Conservation (phyloP, 768 basidiomycete species). For the Strobilomyces dryophilus region DNA sequence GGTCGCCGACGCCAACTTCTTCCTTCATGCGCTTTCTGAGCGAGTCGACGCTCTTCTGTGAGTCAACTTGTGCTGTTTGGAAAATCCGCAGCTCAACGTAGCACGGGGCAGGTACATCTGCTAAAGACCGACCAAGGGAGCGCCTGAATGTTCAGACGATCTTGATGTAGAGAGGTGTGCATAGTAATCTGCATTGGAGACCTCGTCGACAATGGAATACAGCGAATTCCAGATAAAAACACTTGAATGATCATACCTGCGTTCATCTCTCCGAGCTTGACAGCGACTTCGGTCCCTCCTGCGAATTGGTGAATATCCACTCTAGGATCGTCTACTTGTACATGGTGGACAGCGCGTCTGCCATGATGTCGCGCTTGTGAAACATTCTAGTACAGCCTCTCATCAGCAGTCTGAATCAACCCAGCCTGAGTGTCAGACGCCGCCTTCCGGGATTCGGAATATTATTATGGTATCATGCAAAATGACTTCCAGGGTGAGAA, state of each 20-base stretch:
- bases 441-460: slow-evolving; percentile 83
- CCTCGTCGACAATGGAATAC: not conserved
- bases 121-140: slow-evolving; percentile 88
- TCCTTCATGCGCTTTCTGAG: slow-evolving; percentile 58
- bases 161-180: slow-evolving; percentile 81
- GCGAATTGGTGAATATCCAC: slow-evolving; percentile 45
- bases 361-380: slow-evolving; percentile 65
- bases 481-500: slow-evolving; percentile 58
- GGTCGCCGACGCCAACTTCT: slow-evolving; percentile 58
- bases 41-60: slow-evolving; percentile 38
- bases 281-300: slow-evolving; percentile 47
- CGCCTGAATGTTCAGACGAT: slow-evolving; percentile 58
- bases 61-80: slow-evolving; percentile 36
- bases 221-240: not conserved
- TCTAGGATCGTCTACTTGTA: slow-evolving; percentile 39
- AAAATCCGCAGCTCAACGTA: slow-evolving; percentile 69
- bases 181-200: slow-evolving; percentile 57
- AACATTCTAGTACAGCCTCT: slow-evolving; percentile 53
- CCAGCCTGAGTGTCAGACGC: slow-evolving; percentile 80
- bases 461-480: slow-evolving; percentile 75
- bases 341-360: slow-evolving; percentile 72
- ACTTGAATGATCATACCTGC: slow-evolving; percentile 72
- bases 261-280: slow-evolving; percentile 58
- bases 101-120: slow-evolving; percentile 59
- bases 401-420: slow-evolving; percentile 42